Percentiles rank a stretch among this genome's conserved stretches.
These are phyloP conservation scores for Calonectria honghensis DNA, from an alignment of 2,329 filamentous ascomycete species.

Conservation along the genomic window DNA sequence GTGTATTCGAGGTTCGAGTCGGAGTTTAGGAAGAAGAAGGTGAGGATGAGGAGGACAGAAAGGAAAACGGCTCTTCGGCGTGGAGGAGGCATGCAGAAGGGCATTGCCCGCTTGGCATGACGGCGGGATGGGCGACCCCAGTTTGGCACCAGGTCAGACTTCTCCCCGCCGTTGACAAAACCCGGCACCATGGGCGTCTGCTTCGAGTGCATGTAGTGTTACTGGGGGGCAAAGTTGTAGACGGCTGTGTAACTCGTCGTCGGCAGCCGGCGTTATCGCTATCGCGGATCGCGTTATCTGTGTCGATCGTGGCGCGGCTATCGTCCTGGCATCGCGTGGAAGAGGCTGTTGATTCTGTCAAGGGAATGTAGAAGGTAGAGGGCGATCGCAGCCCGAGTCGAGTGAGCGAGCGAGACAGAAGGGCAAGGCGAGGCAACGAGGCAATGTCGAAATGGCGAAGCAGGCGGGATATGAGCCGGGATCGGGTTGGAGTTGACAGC, in stretches of 20 bases:
- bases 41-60: slow-evolving; percentile 28
- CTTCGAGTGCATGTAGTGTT: slow-evolving; percentile 14
- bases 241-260: slow-evolving; percentile 15
- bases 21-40: slow-evolving; percentile 37
- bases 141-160: slow-evolving; percentile 30
- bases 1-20: slow-evolving; percentile 30
- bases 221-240: background rate
- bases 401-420: slow-evolving; percentile 2
- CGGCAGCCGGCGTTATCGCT: slow-evolving; percentile 23
- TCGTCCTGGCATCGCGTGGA: slow-evolving; percentile 1
- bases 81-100: slow-evolving; percentile 33
- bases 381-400: background rate
- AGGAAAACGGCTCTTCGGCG: slow-evolving; percentile 37
- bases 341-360: background rate
- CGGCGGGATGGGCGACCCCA: slow-evolving; percentile 39
- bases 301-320: slow-evolving; percentile 17
- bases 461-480: background rate
- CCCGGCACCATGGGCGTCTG: slow-evolving; percentile 17
- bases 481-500: slow-evolving; percentile 2
- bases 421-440: background rate
- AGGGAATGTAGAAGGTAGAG: background rate
- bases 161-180: slow-evolving; percentile 33
- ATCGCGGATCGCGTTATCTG: slow-evolving; percentile 22
- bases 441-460: slow-evolving; percentile 20
- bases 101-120: slow-evolving; percentile 30